These are phyloP conservation scores for Cordyceps tenuipes DNA, from an alignment of 2,329 filamentous ascomycete species.

Conservation along the genomic window DNA sequence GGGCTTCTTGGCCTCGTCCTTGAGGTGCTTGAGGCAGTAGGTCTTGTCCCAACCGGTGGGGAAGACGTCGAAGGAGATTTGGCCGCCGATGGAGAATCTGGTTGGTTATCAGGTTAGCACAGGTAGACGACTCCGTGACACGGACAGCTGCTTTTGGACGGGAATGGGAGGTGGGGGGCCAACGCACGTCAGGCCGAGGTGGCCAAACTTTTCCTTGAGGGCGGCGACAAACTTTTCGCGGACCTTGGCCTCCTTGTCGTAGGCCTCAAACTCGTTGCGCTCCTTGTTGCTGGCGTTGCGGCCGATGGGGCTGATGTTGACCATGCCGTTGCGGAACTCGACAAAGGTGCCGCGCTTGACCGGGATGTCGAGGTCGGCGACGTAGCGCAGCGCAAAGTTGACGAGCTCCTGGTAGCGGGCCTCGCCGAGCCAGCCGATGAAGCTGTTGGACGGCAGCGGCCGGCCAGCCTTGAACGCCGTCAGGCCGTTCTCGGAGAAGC, in stretches of 20 bases:
- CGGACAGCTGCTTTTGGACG: too few species aligned
- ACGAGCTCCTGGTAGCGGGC: constrained; percentile 69
- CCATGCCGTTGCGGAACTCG: constrained; percentile 87
- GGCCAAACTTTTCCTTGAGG: constrained; percentile 72
- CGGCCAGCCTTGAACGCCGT: constrained; percentile 80
- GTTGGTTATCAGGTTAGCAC: neutral
- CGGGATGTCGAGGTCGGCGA: constrained; percentile 76
- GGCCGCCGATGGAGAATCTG: constrained; percentile 88
- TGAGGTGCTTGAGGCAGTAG: constrained; percentile 84
- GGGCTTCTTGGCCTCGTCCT: constrained; percentile 63
- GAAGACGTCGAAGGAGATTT: constrained; percentile 98
- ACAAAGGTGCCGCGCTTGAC: constrained; percentile 78
- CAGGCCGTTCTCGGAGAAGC: constrained; percentile 94
- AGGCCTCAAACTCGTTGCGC: constrained; percentile 72
- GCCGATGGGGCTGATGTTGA: constrained; percentile 77
- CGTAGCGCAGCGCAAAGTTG: constrained; percentile 69
- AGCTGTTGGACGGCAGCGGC: constrained; percentile 68
- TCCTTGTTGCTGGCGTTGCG: constrained; percentile 78
- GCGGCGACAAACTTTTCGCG: constrained; percentile 67
- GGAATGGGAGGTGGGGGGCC: too few species aligned
- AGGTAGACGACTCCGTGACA: too few species aligned
- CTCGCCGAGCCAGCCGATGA: constrained; percentile 90
- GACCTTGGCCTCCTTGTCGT: constrained; percentile 70
- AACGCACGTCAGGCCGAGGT: constrained; percentile 75
- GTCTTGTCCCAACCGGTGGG: constrained; percentile 97